These are phyloP conservation scores for Rhododendron kiyosumense DNA, from an alignment of 148 eudicot species.

Conservation along the genomic window DNA sequence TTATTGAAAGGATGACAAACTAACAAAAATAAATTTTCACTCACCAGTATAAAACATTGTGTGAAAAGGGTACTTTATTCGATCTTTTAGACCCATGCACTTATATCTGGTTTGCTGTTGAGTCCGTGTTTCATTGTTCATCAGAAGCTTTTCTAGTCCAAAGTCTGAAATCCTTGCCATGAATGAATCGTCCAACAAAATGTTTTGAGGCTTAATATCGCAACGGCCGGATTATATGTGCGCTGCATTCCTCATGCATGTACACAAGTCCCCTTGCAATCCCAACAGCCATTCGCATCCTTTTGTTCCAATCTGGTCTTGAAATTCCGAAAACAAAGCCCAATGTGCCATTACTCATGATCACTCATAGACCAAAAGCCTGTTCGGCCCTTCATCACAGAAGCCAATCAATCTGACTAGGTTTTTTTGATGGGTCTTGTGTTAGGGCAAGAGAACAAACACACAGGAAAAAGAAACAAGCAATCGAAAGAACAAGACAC, in stretches of 20 bases:
- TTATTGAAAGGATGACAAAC: no score
- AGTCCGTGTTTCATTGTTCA: slow-evolving; percentile 14
- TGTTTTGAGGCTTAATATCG: slow-evolving; percentile 24
- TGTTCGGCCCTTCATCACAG: slow-evolving; percentile 21
- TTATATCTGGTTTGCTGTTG: not conserved
- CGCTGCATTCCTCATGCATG: slow-evolving; percentile 24
- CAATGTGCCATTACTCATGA: slow-evolving; percentile 27
- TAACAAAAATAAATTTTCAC: no score
- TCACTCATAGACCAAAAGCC: slow-evolving; percentile 27
- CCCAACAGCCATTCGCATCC: slow-evolving; percentile 17
- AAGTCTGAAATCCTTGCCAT: slow-evolving; percentile 13
- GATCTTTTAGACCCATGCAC: no score
- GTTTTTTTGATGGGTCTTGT: slow-evolving; percentile 27
- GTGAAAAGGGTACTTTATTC: no score
- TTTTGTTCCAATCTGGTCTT: slow-evolving; percentile 17
- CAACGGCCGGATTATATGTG: slow-evolving; percentile 22
- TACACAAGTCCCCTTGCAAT: slow-evolving; percentile 23
- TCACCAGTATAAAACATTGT: no score
- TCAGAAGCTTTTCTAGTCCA: slow-evolving; percentile 21
- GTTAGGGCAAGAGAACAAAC: no score
- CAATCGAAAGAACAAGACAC: no score
- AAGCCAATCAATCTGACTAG: slow-evolving; percentile 17
- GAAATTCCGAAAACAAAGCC: slow-evolving; percentile 7
- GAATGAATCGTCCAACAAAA: slow-evolving; percentile 14
- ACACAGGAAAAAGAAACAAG: no score